These are phyloP conservation scores for Cladosporium sphaerospermum DNA, from an alignment of 2,329 filamentous ascomycete species.

Conservation along the genomic window DNA sequence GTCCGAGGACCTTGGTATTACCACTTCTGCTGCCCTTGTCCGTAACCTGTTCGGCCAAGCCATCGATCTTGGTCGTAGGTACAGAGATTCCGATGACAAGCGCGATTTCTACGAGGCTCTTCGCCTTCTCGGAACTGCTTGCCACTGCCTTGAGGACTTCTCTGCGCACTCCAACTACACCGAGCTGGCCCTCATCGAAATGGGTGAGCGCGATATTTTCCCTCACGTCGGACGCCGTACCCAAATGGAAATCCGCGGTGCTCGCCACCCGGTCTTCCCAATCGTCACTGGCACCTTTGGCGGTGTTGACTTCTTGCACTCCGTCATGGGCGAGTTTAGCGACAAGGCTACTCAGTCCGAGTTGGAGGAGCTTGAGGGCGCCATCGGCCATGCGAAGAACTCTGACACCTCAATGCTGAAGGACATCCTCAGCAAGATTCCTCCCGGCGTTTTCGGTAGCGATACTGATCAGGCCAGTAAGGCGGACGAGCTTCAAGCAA, in stretches of 20 bases:
- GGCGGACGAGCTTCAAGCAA: slow-evolving; percentile 71
- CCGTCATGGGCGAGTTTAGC: slow-evolving; percentile 45
- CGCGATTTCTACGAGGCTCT: slow-evolving; percentile 83
- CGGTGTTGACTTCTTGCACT: slow-evolving; percentile 45
- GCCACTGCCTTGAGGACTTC: slow-evolving; percentile 89
- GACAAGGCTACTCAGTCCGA: slow-evolving; percentile 54
- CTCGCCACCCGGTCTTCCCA: slow-evolving; percentile 53
- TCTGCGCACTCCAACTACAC: slow-evolving; percentile 91
- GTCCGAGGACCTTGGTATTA: slow-evolving; percentile 70
- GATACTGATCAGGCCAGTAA: slow-evolving; percentile 63
- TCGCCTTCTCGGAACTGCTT: slow-evolving; percentile 75
- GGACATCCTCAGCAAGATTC: slow-evolving; percentile 74
- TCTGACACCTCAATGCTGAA: slow-evolving; percentile 69
- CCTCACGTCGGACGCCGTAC: slow-evolving; percentile 77
- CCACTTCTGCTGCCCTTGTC: slow-evolving; percentile 74
- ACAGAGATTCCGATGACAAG: slow-evolving; percentile 59
- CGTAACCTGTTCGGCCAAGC: slow-evolving; percentile 65
- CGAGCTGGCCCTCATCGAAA: slow-evolving; percentile 79
- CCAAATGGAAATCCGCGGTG: slow-evolving; percentile 63
- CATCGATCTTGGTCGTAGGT: slow-evolving; percentile 74
- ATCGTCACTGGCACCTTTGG: slow-evolving; percentile 51
- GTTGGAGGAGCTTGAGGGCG: slow-evolving; percentile 80
- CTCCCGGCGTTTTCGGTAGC: slow-evolving; percentile 70
- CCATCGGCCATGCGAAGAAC: slow-evolving; percentile 58
- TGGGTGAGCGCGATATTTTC: slow-evolving; percentile 76